Percentiles rank a stretch among this genome's conserved stretches.
phyloP scores from a whole-genome alignment of 345 rosid species.

The Rhodamnia rubescens region DNA sequence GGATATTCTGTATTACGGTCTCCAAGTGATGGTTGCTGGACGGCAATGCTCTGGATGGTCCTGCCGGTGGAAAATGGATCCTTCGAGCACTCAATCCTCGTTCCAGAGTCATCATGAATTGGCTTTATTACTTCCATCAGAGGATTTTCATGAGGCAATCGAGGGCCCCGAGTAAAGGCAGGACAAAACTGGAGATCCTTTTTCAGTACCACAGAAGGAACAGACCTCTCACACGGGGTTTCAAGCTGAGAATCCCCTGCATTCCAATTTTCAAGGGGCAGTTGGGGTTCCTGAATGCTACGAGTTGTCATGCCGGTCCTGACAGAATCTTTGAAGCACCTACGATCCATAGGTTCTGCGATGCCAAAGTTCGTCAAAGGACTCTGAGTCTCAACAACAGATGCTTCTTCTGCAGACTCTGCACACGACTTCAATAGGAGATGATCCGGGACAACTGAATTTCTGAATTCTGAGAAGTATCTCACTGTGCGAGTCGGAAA shows the following conservation, averaged over 20 bases:
- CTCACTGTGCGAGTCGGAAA: constrained; percentile 7
- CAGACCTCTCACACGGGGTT: not conserved
- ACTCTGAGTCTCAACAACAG: constrained; percentile 11
- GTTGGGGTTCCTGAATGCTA: not conserved
- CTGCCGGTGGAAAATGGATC: not conserved
- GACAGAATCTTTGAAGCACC: constrained; percentile 15
- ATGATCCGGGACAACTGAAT: constrained; percentile 19
- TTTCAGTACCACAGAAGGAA: not conserved
- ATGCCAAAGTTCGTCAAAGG: constrained; percentile 5
- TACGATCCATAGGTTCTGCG: constrained; percentile 7
- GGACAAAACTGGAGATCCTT: not conserved
- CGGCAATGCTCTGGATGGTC: not conserved
- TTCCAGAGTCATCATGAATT: not conserved
- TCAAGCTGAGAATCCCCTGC: not conserved
- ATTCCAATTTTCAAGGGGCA: not conserved
- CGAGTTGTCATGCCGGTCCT: not conserved
- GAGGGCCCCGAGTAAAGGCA: not conserved
- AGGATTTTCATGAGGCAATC: not conserved
- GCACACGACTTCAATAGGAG: not conserved
- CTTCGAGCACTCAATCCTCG: not conserved
- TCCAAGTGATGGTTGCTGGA: not conserved
- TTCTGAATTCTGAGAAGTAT: constrained; percentile 30
- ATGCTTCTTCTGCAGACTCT: not conserved
- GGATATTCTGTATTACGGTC: not conserved
- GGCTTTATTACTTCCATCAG: not conserved